phyloP scores from a whole-genome alignment of 805 yeast species.

The Suhomyces emberorum region DNA sequence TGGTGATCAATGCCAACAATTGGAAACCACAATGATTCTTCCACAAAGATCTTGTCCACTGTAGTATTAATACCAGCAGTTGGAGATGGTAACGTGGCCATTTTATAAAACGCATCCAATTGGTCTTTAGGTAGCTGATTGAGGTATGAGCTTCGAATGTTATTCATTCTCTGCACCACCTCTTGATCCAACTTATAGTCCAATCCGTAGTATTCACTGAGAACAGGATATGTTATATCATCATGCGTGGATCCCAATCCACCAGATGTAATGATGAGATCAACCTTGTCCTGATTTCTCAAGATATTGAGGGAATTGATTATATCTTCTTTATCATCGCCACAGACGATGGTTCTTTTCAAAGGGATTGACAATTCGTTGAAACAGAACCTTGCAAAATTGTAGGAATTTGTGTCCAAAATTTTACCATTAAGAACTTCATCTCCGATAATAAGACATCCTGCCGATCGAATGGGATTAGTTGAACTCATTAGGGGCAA shows the following conservation, averaged over 20 bases:
- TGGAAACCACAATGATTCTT: conserved; percentile 77
- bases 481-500: conserved; percentile 5
- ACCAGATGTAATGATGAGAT: conserved; percentile 68
- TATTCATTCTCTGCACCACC: conserved; percentile 59
- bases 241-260: conserved; percentile 89
- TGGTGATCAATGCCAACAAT: conserved; percentile 63
- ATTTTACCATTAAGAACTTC: conserved; percentile 87
- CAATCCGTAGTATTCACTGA: conserved; percentile 63
- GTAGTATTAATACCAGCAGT: conserved; percentile 14
- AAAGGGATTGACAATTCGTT: conserved; percentile 59
- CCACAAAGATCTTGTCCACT: conserved; percentile 42
- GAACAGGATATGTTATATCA: conserved; percentile 75
- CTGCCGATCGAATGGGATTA: conserved; percentile 35
- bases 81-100: conserved; percentile 74
- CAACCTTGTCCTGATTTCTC: conserved; percentile 44
- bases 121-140: conserved; percentile 40
- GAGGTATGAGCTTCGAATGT: conserved; percentile 38
- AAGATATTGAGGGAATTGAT: conserved; percentile 48
- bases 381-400: conserved; percentile 71
- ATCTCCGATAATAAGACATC: conserved; percentile 73
- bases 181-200: conserved; percentile 50
- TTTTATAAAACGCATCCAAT: conserved; percentile 59
- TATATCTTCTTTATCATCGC: conserved; percentile 72
- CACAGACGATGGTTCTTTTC: conserved; percentile 65
- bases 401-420: conserved; percentile 69